A percentile compares a stretch with the other conserved stretches of the same genome.
These are phyloP conservation scores for Dovyalis caffra DNA, from an alignment of 345 rosid species.

Conservation along the genomic window DNA sequence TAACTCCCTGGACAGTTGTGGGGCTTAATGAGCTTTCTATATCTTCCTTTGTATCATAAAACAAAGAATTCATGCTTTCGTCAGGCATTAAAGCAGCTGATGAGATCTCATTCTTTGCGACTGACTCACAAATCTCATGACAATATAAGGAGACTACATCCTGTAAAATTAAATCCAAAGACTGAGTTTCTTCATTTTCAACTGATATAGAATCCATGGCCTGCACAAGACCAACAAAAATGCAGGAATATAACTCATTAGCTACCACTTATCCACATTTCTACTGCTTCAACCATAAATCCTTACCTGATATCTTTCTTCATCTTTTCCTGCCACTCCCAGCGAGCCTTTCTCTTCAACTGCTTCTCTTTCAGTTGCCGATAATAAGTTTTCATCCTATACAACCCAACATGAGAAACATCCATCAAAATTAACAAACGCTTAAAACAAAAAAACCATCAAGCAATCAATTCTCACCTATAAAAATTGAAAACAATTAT, in stretches of 20 bases:
- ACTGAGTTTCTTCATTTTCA: constrained; percentile 35
- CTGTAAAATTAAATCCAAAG: constrained; percentile 40
- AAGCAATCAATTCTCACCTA: neutral
- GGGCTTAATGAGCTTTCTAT: constrained; percentile 7
- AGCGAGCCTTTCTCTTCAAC: constrained; percentile 13
- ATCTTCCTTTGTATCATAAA: constrained; percentile 12
- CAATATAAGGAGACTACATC: constrained; percentile 34
- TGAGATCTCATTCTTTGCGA: constrained; percentile 29
- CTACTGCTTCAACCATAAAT: neutral
- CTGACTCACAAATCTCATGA: constrained; percentile 37
- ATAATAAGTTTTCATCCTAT: constrained; percentile 9
- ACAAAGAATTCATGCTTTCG: constrained; percentile 9
- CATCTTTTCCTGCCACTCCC: constrained; percentile 13
- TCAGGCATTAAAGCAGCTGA: constrained; percentile 27
- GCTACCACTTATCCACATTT: neutral
- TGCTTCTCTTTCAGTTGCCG: constrained; percentile 12
- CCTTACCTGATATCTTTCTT: constrained; percentile 29
- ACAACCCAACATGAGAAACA: neutral
- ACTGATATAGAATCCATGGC: constrained; percentile 19
- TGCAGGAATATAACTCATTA: neutral
- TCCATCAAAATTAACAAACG: neutral
- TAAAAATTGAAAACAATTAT: neutral
- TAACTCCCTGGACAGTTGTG: constrained; percentile 20
- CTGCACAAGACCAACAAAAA: constrained; percentile 14
- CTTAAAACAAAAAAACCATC: too few relatives aligned